Evolutionary conservation across 2,329 filamentous ascomycete species (phyloP).

Genomic region (Hysterium pulicare): DNA sequence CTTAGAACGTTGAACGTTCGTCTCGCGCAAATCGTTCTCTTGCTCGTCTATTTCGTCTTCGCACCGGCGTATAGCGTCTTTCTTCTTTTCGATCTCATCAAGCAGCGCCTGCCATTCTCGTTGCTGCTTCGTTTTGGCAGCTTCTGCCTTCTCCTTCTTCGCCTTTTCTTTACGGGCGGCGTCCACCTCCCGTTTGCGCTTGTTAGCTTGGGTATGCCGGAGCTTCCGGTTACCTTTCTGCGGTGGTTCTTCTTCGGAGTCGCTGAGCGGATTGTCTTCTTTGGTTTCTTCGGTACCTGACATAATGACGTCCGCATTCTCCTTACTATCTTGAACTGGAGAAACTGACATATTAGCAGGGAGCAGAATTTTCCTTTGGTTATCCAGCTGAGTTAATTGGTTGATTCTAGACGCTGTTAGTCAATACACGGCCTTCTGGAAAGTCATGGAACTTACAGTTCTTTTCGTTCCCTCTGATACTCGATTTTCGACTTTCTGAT

Average conservation of each 20-base stretch:
- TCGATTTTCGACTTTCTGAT: constrained; percentile 96
- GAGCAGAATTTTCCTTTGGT: constrained; percentile 68
- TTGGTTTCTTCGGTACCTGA: constrained; percentile 64
- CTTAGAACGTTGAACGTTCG: constrained; percentile 85
- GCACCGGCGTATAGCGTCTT: constrained; percentile 72
- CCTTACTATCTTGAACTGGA: constrained; percentile 48
- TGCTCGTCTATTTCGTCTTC: constrained; percentile 82
- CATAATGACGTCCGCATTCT: constrained; percentile 59
- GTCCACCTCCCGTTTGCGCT: constrained; percentile 69
- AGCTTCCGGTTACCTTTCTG: constrained; percentile 60
- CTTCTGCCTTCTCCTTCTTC: constrained; percentile 58
- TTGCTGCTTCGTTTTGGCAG: constrained; percentile 66
- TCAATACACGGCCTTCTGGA: constrained; percentile 22
- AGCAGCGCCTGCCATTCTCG: constrained; percentile 86
- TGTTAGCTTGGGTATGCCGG: constrained; percentile 61
- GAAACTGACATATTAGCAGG: constrained; percentile 70
- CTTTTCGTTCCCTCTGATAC: constrained; percentile 73
- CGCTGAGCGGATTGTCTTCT: constrained; percentile 67
- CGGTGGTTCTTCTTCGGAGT: constrained; percentile 42
- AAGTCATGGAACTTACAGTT: constrained; percentile 45
- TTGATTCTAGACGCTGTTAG: constrained; percentile 54
- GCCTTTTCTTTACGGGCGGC: constrained; percentile 61
- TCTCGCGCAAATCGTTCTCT: constrained; percentile 90
- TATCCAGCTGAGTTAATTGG: constrained; percentile 67
- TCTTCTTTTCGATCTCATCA: constrained; percentile 85